Evolutionary conservation across 768 basidiomycete genomes (phyloP).

Genomic region (Podaxis sp.): DNA sequence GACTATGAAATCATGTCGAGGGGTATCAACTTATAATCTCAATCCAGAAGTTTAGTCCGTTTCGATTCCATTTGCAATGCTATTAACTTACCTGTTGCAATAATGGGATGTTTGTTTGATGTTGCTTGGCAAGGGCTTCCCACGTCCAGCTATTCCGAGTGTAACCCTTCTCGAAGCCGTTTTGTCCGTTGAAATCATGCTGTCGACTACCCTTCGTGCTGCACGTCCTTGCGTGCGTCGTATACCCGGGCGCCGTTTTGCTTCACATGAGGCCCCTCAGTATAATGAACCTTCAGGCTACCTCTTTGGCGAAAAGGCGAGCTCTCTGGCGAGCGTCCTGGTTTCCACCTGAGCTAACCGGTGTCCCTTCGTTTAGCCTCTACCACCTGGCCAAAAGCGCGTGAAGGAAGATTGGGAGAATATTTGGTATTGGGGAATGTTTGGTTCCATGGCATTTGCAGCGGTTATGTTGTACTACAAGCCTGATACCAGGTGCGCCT

Average conservation of each 20-base stretch:
- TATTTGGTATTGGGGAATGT: slow-evolving; percentile 90
- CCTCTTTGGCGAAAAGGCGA: slow-evolving; percentile 88
- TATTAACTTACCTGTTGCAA: neutral
- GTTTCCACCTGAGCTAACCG: neutral
- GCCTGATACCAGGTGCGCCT: slow-evolving; percentile 85
- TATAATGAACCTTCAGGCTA: slow-evolving; percentile 89
- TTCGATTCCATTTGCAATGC: too few relatives aligned
- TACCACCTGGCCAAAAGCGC: slow-evolving; percentile 78
- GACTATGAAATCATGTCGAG: slow-evolving; percentile 51
- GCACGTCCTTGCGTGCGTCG: slow-evolving; percentile 39
- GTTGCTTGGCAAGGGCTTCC: slow-evolving; percentile 16
- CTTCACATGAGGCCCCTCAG: slow-evolving; percentile 76
- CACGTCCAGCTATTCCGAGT: slow-evolving; percentile 10
- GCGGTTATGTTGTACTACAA: slow-evolving; percentile 84
- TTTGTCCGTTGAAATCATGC: slow-evolving; percentile 34
- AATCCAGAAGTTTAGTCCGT: neutral
- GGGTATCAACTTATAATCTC: neutral
- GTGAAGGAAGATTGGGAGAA: slow-evolving; percentile 91
- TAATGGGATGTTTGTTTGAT: slow-evolving; percentile 10
- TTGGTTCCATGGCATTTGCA: slow-evolving; percentile 79
- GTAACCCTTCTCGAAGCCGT: slow-evolving; percentile 9
- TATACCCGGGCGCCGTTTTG: slow-evolving; percentile 46
- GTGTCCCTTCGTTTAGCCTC: slow-evolving; percentile 50
- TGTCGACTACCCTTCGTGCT: slow-evolving; percentile 50
- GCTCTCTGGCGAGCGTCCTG: slow-evolving; percentile 18